Conservation (phyloP, 2,329 filamentous ascomycete species). For the Phialemoniopsis sp. region DNA sequence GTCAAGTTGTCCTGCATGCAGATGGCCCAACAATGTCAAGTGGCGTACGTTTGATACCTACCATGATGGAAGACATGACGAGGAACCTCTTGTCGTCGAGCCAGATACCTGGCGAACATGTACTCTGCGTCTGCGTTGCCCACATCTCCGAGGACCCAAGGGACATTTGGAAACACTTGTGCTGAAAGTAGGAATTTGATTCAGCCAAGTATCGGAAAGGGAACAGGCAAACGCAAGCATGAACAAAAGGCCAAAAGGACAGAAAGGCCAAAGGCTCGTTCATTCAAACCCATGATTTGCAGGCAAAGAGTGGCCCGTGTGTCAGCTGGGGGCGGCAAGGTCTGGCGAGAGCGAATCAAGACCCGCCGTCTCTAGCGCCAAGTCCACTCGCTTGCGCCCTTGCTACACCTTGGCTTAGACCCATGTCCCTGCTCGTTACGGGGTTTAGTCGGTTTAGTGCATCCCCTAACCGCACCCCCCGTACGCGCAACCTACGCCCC, state of each 20-base stretch:
- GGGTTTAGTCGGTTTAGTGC: too few relatives aligned
- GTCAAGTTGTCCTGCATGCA: too few relatives aligned
- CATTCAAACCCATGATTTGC: constrained; percentile 2
- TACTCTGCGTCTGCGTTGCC: too few relatives aligned
- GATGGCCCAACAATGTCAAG: too few relatives aligned
- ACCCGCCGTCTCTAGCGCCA: neutral
- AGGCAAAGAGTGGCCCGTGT: constrained; percentile 1
- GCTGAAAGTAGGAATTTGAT: too few relatives aligned
- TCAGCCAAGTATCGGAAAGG: neutral
- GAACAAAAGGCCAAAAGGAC: too few relatives aligned
- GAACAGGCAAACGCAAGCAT: neutral
- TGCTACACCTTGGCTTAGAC: constrained; percentile 9
- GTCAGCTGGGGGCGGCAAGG: constrained; percentile 1
- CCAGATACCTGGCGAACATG: too few relatives aligned
- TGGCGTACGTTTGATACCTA: too few relatives aligned
- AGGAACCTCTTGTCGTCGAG: too few relatives aligned
- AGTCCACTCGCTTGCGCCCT: constrained; percentile 6
- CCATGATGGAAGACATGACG: too few relatives aligned
- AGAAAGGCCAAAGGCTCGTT: neutral
- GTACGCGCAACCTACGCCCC: constrained; percentile 5
- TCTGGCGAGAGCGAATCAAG: neutral
- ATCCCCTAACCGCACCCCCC: constrained; percentile 6
- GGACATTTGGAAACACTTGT: neutral
- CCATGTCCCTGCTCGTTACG: constrained; percentile 12
- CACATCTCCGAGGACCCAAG: neutral